Base-by-base conservation (phyloP, 805 yeast genomes). In the Saccharomycopsis synnaedendra region DNA sequence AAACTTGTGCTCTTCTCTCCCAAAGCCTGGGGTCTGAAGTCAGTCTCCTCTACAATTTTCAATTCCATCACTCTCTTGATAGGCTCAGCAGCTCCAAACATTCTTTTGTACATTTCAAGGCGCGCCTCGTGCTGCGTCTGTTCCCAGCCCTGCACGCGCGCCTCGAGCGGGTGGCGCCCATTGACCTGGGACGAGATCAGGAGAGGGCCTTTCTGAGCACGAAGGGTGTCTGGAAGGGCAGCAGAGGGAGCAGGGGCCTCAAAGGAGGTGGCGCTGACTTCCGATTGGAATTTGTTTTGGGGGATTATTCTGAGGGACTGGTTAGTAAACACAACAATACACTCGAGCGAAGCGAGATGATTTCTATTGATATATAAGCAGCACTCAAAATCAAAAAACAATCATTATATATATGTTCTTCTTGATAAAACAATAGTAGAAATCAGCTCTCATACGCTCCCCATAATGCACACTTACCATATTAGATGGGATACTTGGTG, bases 11-110 rank as follows among this genome's bases (percentile, higher is more conserved):
- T 82, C 9, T 87, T 87, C 5, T 79, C 83, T 9, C 86, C 87
- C 42, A 80, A 64, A 4, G 72, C 62, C 33, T 65, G 59, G 5
- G 96, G 96, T 52, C 71, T 78, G 63, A 79, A 80, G 50, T 84
- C 87, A 9, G 85, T 76, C 43, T 72, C 69, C 42, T 78, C 76
- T 3, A 90, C 82, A 30, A 90, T 74, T 48, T 77, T 70, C 59
- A 85, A 67, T 58, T 93, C 98, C 96, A 93, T 88, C 33, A 81
- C 78, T 59, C 97, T 75, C 60, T 82, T 82, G 63, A 90, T 83
- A 5, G 98, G 97, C 59, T 85, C 97, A 7, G 93, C 96, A 43
- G 90, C 78, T 10, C 98, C 98, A 63, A 84, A 88, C 11, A 85
- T 66, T 55, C 94, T 76, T 61, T 95, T 76, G 64, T 85, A 81